Evolutionary conservation across 176 grass and related monocot species (phyloP).

Genomic region (Alopecurus myosuroides): DNA sequence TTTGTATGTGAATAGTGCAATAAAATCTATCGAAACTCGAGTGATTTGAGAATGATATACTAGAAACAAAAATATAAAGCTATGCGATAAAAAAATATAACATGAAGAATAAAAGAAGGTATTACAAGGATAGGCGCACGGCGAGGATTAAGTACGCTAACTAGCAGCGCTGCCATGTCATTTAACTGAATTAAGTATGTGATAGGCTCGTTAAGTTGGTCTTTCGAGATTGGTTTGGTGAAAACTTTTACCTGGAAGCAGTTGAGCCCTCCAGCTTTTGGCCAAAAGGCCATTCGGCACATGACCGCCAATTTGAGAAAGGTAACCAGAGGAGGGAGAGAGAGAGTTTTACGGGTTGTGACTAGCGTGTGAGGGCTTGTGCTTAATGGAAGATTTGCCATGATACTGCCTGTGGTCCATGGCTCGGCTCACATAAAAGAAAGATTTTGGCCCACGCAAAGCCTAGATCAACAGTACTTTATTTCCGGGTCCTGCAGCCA

Average conservation of each 20-base stretch:
- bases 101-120: background rate
- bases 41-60: background rate
- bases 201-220: background rate
- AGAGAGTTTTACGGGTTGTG: background rate
- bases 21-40: background rate
- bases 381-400: conserved; percentile 32
- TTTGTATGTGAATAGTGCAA: too few species aligned
- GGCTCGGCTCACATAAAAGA: conserved; percentile 1
- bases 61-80: background rate
- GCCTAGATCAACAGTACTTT: conserved; percentile 27
- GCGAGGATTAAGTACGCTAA: conserved; percentile 7
- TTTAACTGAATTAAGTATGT: background rate
- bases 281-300: conserved; percentile 48
- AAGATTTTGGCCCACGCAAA: conserved; percentile 27
- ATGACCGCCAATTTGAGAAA: conserved; percentile 62
- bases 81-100: background rate
- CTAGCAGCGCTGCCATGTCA: conserved; percentile 31
- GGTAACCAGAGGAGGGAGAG: background rate
- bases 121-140: background rate
- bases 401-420: conserved; percentile 48
- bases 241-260: conserved; percentile 53
- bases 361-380: conserved; percentile 17
- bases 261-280: conserved; percentile 56
- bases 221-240: conserved; percentile 7
- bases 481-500: background rate